These are phyloP conservation scores for Linum usitatissimum DNA, from an alignment of 345 rosid species.

Conservation along the genomic window DNA sequence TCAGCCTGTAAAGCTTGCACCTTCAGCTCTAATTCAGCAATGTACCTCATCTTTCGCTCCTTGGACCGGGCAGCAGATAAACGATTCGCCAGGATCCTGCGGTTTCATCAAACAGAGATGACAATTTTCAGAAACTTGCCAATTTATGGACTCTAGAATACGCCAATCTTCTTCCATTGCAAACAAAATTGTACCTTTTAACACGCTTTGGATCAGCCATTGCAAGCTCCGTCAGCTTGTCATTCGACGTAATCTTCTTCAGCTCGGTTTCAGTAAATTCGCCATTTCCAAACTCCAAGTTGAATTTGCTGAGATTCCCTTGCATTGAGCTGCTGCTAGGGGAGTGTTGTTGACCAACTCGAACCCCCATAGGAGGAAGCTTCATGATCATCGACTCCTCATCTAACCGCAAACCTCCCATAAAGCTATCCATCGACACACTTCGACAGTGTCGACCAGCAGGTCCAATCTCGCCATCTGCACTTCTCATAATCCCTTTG, in stretches of 20 bases:
- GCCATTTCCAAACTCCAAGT: slow-evolving; percentile 7
- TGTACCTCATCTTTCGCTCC: slow-evolving; percentile 7
- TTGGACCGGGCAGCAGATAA: slow-evolving; percentile 9
- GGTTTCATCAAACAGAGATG: not conserved
- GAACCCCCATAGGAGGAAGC: not conserved
- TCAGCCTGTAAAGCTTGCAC: slow-evolving; percentile 5
- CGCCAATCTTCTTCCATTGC: too few species aligned
- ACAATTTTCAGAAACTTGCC: not conserved
- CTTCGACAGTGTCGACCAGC: slow-evolving; percentile 5
- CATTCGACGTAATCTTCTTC: slow-evolving; percentile 6
- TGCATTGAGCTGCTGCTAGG: slow-evolving; percentile 1
- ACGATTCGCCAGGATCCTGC: slow-evolving; percentile 7
- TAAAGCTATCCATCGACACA: slow-evolving; percentile 9
- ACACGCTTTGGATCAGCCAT: slow-evolving; percentile 8
- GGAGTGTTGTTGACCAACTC: not conserved
- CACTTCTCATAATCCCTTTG: slow-evolving; percentile 1
- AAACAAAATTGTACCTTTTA: not conserved
- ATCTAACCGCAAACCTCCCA: not conserved
- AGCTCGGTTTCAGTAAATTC: slow-evolving; percentile 3
- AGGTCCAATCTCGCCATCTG: slow-evolving; percentile 1
- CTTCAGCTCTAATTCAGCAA: slow-evolving; percentile 8
- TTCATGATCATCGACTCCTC: slow-evolving; percentile 3
- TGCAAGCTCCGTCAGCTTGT: slow-evolving; percentile 7
- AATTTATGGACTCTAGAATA: too few species aligned
- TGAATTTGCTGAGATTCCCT: not conserved